Evolutionary conservation across 2,329 filamentous ascomycete genomes (phyloP).

Genomic region (Penicillium psychrosexuale): DNA sequence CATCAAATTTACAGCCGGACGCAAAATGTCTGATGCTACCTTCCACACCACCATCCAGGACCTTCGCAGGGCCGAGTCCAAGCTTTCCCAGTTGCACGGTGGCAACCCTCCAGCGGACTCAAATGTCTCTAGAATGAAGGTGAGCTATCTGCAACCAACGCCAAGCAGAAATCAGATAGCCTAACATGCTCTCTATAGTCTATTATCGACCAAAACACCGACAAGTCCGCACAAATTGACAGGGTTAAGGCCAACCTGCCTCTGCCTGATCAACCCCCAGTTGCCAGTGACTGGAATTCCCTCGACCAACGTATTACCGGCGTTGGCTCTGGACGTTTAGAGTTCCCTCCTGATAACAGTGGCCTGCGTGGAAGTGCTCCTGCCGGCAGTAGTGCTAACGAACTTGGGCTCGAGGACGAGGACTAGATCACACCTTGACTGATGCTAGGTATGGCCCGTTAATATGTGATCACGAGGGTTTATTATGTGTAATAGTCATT

Average conservation of each 20-base stretch:
- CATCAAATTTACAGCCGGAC: not conserved
- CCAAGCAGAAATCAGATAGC: no score
- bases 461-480: constrained; percentile 17
- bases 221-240: constrained; percentile 65
- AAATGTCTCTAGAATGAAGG: constrained; percentile 34
- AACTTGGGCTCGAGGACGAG: constrained; percentile 62
- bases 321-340: constrained; percentile 61
- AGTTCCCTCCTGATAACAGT: constrained; percentile 49
- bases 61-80: not conserved
- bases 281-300: constrained; percentile 75
- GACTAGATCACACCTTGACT: constrained; percentile 54
- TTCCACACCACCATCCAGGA: not conserved
- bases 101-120: not conserved
- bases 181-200: constrained; percentile 26
- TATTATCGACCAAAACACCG: constrained; percentile 39
- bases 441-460: constrained; percentile 54
- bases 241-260: constrained; percentile 70
- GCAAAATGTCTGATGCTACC: not conserved
- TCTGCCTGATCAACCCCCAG: constrained; percentile 72
- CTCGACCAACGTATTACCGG: constrained; percentile 66
- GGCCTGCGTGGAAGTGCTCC: constrained; percentile 61
- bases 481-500: constrained; percentile 17
- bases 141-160: constrained; percentile 19
- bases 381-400: constrained; percentile 50
- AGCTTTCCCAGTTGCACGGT: not conserved